Base-by-base conservation (phyloP, 2,329 filamentous ascomycete genomes). In the Microdochium paspali region DNA sequence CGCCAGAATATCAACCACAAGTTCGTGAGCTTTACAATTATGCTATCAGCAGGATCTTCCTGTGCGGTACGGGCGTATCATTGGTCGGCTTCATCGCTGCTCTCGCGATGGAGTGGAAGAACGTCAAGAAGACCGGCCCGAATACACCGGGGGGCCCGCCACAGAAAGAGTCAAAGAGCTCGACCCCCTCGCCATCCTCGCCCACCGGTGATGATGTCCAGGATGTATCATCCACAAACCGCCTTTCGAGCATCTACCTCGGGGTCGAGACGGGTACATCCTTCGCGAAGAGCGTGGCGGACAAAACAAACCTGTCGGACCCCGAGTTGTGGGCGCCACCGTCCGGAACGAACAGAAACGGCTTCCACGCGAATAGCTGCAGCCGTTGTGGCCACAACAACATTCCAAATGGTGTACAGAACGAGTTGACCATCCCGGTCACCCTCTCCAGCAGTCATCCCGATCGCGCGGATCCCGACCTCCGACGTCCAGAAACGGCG, bases 21-120 rank as follows among this genome's bases (percentile, higher is more conserved):
- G 78, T 85, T 18, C 69, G 77, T 10, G 48, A 61, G 0, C 76
- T 76, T 0, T 84, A 84, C 61, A 83, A 82, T 54, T 46, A 63
- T 10, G 71, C 78, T 0, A 58, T 84, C 25, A 69, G 68, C 4
- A 62, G 71, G 50, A 73, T 73, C 3, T 83, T 79, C 56, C 75
- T 79, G 52, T 76, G 80, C 12, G 68, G 68, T 10, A 70, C 77
- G 35, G 79, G 76, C 0, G 62, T 78, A 50, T 67, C 69, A 2
- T 63, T 67, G 4, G 49, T 77, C 7, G 72, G 68, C 5, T 66
- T 80, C 24, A 47, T 79, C 20, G 78, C 74, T 2, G 67, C 72
- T 0, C 54, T 72, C 10, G 68, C 70, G 43, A 71, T 83, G 50
- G 72, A 82, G 61, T 83, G 79, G 79, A 79, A 73, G 60, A 76